A percentile compares a stretch with the other conserved stretches of the same genome.
phyloP scores from a whole-genome alignment of 2,329 filamentous ascomycete species.

The Claviceps sorghi region DNA sequence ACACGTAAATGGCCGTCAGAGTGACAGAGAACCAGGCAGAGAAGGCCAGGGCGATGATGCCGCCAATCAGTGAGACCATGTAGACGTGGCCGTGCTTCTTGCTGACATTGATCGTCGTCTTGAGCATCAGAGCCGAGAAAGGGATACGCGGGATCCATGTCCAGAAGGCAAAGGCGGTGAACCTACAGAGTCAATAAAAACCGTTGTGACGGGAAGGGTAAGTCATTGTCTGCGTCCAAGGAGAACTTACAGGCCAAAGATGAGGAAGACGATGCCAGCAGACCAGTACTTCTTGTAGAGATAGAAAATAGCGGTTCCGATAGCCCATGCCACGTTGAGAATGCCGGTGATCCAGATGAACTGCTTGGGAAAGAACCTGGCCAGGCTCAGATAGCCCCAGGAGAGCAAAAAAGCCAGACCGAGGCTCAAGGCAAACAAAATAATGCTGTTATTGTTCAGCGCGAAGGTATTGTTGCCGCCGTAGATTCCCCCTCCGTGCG shows the following conservation, averaged over 20 bases:
- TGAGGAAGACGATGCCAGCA: constrained; percentile 72
- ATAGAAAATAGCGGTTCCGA: constrained; percentile 83
- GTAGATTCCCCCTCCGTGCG: constrained; percentile 62
- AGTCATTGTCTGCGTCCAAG: no score
- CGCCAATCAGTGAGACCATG: constrained; percentile 69
- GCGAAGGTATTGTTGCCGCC: constrained; percentile 47
- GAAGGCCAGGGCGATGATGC: constrained; percentile 59
- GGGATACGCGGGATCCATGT: constrained; percentile 84
- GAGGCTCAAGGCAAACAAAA: constrained; percentile 71
- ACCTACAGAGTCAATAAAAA: neutral
- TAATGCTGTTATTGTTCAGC: constrained; percentile 70
- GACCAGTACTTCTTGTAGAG: constrained; percentile 62
- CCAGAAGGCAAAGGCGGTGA: constrained; percentile 40
- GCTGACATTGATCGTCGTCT: constrained; percentile 71
- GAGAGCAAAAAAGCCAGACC: constrained; percentile 60
- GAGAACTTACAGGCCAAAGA: constrained; percentile 39
- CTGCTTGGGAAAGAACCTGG: constrained; percentile 67
- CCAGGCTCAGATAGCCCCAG: constrained; percentile 60
- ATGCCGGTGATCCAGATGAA: constrained; percentile 91
- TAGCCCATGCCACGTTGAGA: constrained; percentile 66
- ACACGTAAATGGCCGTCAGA: constrained; percentile 71
- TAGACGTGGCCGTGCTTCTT: constrained; percentile 78
- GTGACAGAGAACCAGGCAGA: constrained; percentile 79
- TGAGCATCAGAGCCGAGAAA: constrained; percentile 80
- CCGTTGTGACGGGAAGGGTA: no score